Conservation (phyloP, 129 eudicot genomes). For the Lactuca sativa region DNA sequence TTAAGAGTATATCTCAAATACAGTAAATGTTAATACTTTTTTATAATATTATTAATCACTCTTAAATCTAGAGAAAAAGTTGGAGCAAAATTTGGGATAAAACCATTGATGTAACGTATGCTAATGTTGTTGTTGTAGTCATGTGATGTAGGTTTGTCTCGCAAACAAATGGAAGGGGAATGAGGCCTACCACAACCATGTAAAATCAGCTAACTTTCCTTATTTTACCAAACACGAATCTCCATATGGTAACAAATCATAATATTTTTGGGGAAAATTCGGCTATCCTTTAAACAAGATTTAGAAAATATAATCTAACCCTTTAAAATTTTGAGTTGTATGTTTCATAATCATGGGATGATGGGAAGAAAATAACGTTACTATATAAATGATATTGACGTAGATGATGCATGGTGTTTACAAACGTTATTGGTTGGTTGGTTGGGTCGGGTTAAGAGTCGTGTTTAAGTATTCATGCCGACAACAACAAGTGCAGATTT, state of each 20-base stretch:
- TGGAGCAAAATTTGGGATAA: constrained; percentile 14
- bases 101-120: constrained; percentile 40
- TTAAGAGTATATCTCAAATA: too few species aligned
- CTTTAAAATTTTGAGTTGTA: neutral
- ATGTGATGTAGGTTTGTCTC: constrained; percentile 39
- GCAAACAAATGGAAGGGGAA: constrained; percentile 15
- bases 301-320: neutral
- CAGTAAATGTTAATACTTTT: neutral
- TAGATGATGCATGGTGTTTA: too few species aligned
- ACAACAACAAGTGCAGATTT: neutral
- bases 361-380: neutral
- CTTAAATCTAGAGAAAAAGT: neutral
- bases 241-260: neutral
- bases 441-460: neutral
- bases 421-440: neutral
- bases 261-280: neutral
- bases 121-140: constrained; percentile 30
- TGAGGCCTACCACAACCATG: constrained; percentile 27
- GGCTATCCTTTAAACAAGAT: too few species aligned
- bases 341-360: too few species aligned
- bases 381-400: too few species aligned
- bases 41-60: neutral
- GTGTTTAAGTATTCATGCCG: neutral
- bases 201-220: constrained; percentile 22
- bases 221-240: constrained; percentile 32